Conservation (phyloP, 305 asterid genomes). For the Solanum aculeatissimum region DNA sequence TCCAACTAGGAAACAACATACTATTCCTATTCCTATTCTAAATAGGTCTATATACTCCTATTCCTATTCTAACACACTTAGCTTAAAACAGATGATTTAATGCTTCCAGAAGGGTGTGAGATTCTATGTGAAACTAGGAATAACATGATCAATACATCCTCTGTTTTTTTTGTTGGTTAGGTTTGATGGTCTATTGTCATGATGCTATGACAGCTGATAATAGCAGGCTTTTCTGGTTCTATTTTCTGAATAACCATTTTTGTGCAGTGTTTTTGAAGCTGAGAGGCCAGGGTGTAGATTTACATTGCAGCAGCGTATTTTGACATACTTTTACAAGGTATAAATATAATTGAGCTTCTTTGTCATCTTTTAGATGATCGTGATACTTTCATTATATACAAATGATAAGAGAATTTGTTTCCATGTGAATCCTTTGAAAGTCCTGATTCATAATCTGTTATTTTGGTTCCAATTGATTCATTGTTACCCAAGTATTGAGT, state of each 20-base stretch:
- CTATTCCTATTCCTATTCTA: no score
- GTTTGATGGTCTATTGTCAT: not conserved
- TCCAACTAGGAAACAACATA: no score
- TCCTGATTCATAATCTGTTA: not conserved
- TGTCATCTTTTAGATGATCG: not conserved
- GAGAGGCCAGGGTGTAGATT: slow-evolving; percentile 74
- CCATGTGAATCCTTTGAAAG: not conserved
- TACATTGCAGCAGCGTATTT: slow-evolving; percentile 66
- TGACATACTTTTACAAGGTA: slow-evolving; percentile 84
- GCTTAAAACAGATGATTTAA: not conserved
- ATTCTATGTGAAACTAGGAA: not conserved
- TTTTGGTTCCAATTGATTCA: not conserved
- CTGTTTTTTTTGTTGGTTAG: not conserved
- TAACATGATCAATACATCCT: not conserved
- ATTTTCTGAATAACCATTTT: slow-evolving; percentile 2
- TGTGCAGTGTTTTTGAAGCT: slow-evolving; percentile 67
- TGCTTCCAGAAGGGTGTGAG: not conserved
- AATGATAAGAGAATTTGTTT: not conserved
- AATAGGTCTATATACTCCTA: no score
- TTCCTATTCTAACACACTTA: no score
- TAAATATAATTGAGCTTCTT: not conserved
- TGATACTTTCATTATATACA: not conserved
- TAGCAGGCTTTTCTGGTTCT: not conserved
- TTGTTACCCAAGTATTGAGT: not conserved
- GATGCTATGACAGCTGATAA: not conserved